Evolutionary conservation across 2,329 filamentous ascomycete genomes (phyloP).

Genomic region (Hymenoscyphus fructigenus): DNA sequence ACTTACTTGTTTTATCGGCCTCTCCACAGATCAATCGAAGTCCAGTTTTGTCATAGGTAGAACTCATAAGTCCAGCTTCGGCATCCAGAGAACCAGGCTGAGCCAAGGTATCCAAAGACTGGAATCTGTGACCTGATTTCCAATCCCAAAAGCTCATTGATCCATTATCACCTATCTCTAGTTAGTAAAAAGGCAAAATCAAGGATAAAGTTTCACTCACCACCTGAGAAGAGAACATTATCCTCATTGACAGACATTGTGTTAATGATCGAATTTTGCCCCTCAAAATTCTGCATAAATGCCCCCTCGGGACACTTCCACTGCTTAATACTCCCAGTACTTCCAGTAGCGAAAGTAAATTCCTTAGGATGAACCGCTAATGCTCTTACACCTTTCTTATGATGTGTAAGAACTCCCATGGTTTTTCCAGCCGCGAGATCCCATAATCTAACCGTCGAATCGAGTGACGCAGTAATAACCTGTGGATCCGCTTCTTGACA

Average conservation of each 20-base stretch:
- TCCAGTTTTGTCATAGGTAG: conserved; percentile 87
- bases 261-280: conserved; percentile 96
- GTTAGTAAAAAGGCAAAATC: not conserved
- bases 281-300: conserved; percentile 99
- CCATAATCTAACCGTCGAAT: conserved; percentile 89
- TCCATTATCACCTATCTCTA: conserved; percentile 69
- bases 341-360: conserved; percentile 93
- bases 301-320: conserved; percentile 98
- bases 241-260: conserved; percentile 90
- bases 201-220: conserved; percentile 27
- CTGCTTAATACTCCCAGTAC: conserved; percentile 94
- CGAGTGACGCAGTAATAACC: conserved; percentile 89
- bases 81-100: conserved; percentile 93
- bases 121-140: conserved; percentile 93
- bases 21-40: conserved; percentile 90
- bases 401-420: conserved; percentile 93
- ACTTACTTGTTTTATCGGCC: conserved; percentile 86
- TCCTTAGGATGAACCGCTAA: conserved; percentile 84
- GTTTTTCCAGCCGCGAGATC: conserved; percentile 95
- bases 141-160: conserved; percentile 99
- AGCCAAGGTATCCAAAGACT: conserved; percentile 84
- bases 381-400: conserved; percentile 94
- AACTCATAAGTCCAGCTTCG: conserved; percentile 92
- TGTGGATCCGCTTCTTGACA: conserved; percentile 97
- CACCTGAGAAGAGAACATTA: conserved; percentile 91